Conservation (phyloP, 805 yeast species). For the Saccharomycopsis lassenensis region DNA sequence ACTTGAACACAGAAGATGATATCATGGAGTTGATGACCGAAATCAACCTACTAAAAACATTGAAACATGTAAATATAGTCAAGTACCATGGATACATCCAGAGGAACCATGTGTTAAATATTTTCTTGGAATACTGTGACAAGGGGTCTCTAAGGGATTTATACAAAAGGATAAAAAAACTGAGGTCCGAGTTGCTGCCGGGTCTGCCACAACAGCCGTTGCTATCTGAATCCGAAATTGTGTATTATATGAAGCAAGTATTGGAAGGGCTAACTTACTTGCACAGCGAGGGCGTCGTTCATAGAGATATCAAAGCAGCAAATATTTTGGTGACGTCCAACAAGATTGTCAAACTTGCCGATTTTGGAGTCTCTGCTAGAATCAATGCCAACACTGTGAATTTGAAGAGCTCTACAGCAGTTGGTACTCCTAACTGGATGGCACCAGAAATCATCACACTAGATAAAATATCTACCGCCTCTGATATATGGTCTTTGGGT, state of each 20-base stretch:
- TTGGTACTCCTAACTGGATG: constrained; percentile 98
- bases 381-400: constrained; percentile 51
- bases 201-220: constrained; percentile 61
- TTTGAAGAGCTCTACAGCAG: constrained; percentile 44
- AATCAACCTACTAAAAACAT: constrained; percentile 61
- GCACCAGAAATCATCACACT: constrained; percentile 89
- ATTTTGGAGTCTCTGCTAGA: constrained; percentile 61
- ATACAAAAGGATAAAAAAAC: constrained; percentile 3
- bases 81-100: constrained; percentile 82
- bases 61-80: constrained; percentile 88
- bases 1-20: constrained; percentile 10
- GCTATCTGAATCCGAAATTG: constrained; percentile 64
- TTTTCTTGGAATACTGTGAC: constrained; percentile 68
- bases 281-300: constrained; percentile 68
- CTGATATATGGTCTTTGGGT: constrained; percentile 91
- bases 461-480: constrained; percentile 76
- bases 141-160: constrained; percentile 45
- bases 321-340: constrained; percentile 53
- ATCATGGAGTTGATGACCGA: constrained; percentile 30
- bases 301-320: constrained; percentile 84
- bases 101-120: constrained; percentile 61
- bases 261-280: constrained; percentile 63
- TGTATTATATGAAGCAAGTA: constrained; percentile 66
- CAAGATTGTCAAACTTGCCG: constrained; percentile 77
- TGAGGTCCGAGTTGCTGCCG: constrained; percentile 34